Conservation (phyloP, 1,139 yeast genomes). For the Saccharomyces pastorianus region DNA sequence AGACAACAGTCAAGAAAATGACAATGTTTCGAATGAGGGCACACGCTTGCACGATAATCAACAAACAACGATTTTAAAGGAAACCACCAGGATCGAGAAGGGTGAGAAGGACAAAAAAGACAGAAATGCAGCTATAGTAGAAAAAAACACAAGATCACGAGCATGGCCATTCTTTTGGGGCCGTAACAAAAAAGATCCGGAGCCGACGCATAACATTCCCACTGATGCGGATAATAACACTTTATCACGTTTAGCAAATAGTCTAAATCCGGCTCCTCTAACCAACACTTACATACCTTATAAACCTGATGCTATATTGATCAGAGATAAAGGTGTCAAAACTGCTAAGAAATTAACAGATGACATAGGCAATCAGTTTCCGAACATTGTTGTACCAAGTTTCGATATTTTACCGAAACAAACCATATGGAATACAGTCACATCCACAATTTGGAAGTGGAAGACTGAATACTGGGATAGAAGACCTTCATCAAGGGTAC, state of each 20-base stretch:
- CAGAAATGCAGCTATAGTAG: neutral
- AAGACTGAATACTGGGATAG: constrained; percentile 2
- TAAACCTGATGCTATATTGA: constrained; percentile 17
- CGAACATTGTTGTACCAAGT: constrained; percentile 27
- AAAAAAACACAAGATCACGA: constrained; percentile 6
- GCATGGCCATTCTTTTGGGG: constrained; percentile 29
- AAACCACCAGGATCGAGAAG: neutral
- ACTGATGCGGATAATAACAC: constrained; percentile 1
- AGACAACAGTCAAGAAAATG: neutral
- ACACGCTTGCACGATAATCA: neutral
- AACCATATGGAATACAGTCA: constrained; percentile 20
- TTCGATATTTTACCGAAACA: constrained; percentile 26
- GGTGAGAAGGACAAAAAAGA: neutral
- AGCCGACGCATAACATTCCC: neutral
- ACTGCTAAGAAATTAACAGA: constrained; percentile 11
- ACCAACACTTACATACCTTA: constrained; percentile 23
- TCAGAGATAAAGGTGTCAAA: constrained; percentile 7
- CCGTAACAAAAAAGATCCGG: neutral
- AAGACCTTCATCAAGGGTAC: neutral
- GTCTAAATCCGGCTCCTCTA: constrained; percentile 7
- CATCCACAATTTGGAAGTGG: constrained; percentile 7
- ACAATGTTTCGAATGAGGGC: neutral
- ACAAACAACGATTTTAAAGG: neutral
- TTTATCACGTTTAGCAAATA: constrained; percentile 2
- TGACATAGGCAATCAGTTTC: constrained; percentile 14